phyloP scores from a whole-genome alignment of 202 grass and related monocot genomes.

The Thinopyrum obtusiflorum region DNA sequence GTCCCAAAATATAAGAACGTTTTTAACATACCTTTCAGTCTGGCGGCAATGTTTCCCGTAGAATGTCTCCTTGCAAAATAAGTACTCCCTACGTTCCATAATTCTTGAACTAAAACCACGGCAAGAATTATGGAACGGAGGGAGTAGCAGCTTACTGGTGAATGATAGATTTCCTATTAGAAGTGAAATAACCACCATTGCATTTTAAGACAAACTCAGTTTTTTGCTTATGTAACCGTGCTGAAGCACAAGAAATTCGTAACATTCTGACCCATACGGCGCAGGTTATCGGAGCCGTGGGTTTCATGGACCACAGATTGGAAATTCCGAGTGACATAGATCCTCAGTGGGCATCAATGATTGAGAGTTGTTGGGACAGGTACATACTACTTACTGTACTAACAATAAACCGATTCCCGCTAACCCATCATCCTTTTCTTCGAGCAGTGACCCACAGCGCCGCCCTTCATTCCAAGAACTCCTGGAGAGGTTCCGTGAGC shows the following conservation, averaged over 20 bases:
- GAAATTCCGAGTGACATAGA: conserved; percentile 70
- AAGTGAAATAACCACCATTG: background rate
- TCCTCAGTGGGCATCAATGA: conserved; percentile 72
- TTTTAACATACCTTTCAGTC: background rate
- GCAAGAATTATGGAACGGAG: too few relatives aligned
- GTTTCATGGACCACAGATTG: conserved; percentile 92
- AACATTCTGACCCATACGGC: background rate
- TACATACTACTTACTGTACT: conserved; percentile 5
- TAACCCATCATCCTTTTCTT: background rate
- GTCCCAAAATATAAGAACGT: too few relatives aligned
- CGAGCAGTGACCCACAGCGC: conserved; percentile 57
- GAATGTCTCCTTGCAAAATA: background rate
- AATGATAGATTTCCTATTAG: background rate
- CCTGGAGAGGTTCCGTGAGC: conserved; percentile 60
- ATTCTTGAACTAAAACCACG: too few relatives aligned
- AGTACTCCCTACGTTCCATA: too few relatives aligned
- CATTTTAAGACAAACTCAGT: background rate
- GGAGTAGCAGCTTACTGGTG: background rate
- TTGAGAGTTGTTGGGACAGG: conserved; percentile 93
- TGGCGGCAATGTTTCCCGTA: background rate
- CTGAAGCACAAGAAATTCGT: background rate
- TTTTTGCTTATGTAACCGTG: background rate
- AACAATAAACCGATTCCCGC: background rate
- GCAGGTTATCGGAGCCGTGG: conserved; percentile 81
- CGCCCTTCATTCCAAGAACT: conserved; percentile 83